Evolutionary conservation across 441 rosid genomes (phyloP), one percentile per base, ranked within the genome.

Genomic region (Aquilaria agallochum): DNA sequence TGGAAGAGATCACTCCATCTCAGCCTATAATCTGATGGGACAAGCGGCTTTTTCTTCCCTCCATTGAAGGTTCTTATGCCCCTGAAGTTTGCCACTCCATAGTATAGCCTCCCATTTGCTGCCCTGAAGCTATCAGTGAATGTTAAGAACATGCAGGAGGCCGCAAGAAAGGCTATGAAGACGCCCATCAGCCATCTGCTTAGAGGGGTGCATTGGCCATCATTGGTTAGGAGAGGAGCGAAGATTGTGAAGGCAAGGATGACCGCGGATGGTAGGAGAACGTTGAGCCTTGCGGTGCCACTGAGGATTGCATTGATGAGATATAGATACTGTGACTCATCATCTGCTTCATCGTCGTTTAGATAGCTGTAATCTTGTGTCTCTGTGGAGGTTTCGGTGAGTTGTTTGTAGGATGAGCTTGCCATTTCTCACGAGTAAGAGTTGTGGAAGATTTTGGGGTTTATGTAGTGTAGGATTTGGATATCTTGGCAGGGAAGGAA

Each of bases 221-320:
- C 78, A 5, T 74, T 78, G 55, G 80, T 80, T 34, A 77, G 70
- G 33, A 83, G 72, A 34, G 85, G 87, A 50, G 79, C 78, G 14
- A 82, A 80, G 46, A 79, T 79, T 65, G 82, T 75, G 74, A 82
- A 79, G 46, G 78, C 76, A 3, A 80, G 75, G 72, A 83, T 78
- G 46, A 81, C 75, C 4, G 81, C 83, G 6, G 88, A 77, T 9
- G 87, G 81, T 67, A 80, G 57, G 51, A 80, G 84, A 57, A 79
- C 71, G 47, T 82, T 79, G 61, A 82, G 87, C 55, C 84, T 66
- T 0, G 83, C 86, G 34, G 84, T 75, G 58, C 84, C 87, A 1
- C 79, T 64, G 9, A 77, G 77, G 69, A 82, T 67, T 53, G 72
- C 82, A 58, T 79, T 82, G 66, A 77, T 65, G 45, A 72, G 53